These are phyloP conservation scores for Trametes punicea DNA, from an alignment of 768 basidiomycete species.

Conservation along the genomic window DNA sequence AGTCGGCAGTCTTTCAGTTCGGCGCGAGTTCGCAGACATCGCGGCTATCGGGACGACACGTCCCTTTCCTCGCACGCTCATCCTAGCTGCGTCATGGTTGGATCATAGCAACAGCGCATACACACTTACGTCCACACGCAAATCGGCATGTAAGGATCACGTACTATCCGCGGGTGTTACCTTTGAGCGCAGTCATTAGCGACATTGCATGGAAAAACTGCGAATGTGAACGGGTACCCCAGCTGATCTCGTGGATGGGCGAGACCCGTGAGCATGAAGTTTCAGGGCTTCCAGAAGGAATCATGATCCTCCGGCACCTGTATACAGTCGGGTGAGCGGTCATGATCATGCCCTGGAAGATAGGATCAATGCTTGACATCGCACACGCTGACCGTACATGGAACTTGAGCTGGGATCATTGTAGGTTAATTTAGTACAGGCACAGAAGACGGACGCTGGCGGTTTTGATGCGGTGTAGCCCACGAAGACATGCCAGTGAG, in stretches of 20 bases:
- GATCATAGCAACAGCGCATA: too few relatives aligned
- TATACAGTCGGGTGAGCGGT: neutral
- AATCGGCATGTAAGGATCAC: neutral
- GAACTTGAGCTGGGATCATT: neutral
- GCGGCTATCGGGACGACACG: slow-evolving; percentile 2
- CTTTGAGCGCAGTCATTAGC: neutral
- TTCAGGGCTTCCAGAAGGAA: slow-evolving; percentile 1
- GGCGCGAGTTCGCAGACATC: slow-evolving; percentile 9
- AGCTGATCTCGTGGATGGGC: neutral
- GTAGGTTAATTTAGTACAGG: slow-evolving; percentile 13
- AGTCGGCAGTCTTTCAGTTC: neutral
- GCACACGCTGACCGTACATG: neutral
- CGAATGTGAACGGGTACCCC: neutral
- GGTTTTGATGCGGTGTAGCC: neutral
- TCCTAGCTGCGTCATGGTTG: too few relatives aligned
- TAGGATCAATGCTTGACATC: slow-evolving; percentile 3
- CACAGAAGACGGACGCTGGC: neutral
- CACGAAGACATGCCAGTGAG: too few relatives aligned
- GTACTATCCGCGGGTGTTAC: neutral
- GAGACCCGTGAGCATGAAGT: slow-evolving; percentile 7
- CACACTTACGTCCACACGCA: neutral
- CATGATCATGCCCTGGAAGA: neutral
- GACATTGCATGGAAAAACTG: neutral
- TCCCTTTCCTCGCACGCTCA: neutral
- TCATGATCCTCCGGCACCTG: slow-evolving; percentile 2